Base-by-base conservation (phyloP, 148 eudicot species). In the Amaranthus hypochondriacus region DNA sequence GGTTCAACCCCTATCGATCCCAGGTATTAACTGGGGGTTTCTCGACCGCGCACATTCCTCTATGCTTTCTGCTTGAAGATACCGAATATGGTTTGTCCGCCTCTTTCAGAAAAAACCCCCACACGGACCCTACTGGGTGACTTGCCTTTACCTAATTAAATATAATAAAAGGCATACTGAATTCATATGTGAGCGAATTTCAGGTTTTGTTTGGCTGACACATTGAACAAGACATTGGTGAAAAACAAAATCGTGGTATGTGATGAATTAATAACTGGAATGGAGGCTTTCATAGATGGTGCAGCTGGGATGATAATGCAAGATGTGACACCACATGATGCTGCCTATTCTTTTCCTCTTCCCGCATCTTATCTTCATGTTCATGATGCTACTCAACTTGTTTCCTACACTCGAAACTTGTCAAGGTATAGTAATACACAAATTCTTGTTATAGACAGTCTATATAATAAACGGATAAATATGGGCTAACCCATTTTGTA, bases 271-370 rank as follows among this genome's bases (percentile, higher is more conserved):
- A 18, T 6, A 51, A 4, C 1, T 0, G 83, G 77, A 10, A 12
- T 2, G 10, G 69, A 14, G 10, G 65, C 78, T 14, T 57, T 81
- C 21, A 7, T 67, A 13, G 74, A 69, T 5, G 82, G 80, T 28
- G 84, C 82, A n/a, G 62, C 71, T 55, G 87, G 87, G 21, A 13
- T 73, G 0, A 73, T 84, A 47, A 73, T 84, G 82, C 77, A 69
- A 13, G 73, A 14, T 44, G 46, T 21, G 2, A 10, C 2, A 1
- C 4, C 44, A 3, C 52, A 62, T 6, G 82, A 84, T 55, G 0
- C 0, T 44, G 48, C 76, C 7, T 0, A 0, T 5, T 14, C 73
- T 53, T 81, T 14, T 15, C 81, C 82, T 66, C 69, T 84, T 13
- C 78, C 84, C 2, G 82, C 82, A 14, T 72, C 82, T 50, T 73